Evolutionary conservation across 768 basidiomycete species (phyloP).

Genomic region (Rhodosporidiobolus odoratus): DNA sequence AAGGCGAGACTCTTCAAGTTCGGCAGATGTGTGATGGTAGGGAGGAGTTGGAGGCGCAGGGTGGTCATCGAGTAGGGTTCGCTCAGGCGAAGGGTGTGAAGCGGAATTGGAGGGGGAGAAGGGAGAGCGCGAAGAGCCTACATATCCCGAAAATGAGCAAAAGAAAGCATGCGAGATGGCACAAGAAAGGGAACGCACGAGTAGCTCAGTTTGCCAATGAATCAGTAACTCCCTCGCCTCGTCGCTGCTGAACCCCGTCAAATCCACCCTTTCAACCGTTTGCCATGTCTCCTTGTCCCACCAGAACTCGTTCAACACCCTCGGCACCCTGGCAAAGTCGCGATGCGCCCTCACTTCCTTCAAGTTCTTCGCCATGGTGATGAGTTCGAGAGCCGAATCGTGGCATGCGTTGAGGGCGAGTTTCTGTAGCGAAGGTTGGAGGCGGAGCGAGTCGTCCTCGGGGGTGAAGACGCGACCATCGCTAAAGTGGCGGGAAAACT

Average conservation of each 20-base stretch:
- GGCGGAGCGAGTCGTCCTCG: not conserved
- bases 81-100: conserved; percentile 13
- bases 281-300: conserved; percentile 6
- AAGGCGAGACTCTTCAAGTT: not conserved
- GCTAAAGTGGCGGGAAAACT: not conserved
- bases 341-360: not conserved
- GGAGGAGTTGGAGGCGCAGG: not conserved
- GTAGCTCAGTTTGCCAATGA: not conserved
- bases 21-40: not conserved
- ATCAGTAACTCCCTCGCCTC: not conserved
- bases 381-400: conserved; percentile 4
- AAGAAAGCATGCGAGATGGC: not conserved
- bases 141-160: not conserved
- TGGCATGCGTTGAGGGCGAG: conserved; percentile 8
- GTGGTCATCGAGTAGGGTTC: not conserved
- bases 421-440: not conserved
- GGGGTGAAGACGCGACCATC: not conserved
- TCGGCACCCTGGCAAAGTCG: not conserved
- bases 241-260: not conserved
- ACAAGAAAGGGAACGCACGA: not conserved
- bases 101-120: not conserved
- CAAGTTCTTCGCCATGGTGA: not conserved
- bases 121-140: not conserved
- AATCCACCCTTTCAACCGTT: conserved; percentile 1
- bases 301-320: not conserved